Conservation (phyloP, 2,329 filamentous ascomycete species). For the Colletotrichum tofieldiae region DNA sequence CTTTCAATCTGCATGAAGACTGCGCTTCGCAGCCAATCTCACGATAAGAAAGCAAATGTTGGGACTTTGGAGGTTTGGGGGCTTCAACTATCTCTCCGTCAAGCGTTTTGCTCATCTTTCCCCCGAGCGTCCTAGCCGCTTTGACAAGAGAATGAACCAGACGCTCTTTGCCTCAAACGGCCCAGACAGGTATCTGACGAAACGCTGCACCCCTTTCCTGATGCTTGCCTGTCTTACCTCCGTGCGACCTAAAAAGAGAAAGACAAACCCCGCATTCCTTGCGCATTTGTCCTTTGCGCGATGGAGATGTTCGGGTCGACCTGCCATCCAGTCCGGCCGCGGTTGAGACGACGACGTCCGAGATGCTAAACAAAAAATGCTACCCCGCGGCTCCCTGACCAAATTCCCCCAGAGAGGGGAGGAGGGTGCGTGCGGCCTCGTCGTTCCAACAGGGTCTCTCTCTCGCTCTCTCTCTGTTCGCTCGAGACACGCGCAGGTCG, state of each 20-base stretch:
- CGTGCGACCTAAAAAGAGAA: not conserved
- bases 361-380: not conserved
- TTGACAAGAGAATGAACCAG: not conserved
- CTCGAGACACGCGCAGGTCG: not conserved
- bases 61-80: not conserved
- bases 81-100: not conserved
- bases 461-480: not conserved
- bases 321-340: not conserved
- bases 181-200: conserved; percentile 20
- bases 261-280: conserved; percentile 14
- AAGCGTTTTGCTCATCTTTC: not conserved
- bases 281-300: not conserved
- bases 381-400: not conserved
- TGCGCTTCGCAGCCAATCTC: not conserved
- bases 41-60: not conserved
- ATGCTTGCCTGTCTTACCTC: not conserved
- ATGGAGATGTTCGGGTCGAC: not conserved
- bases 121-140: not conserved
- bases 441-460: not conserved
- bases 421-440: not conserved
- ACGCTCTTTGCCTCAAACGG: conserved; percentile 19
- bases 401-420: not conserved
- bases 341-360: not conserved
- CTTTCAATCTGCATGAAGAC: not conserved
- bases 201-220: conserved; percentile 9